These are phyloP conservation scores for Platismatia glauca DNA, from an alignment of 495 filamentous ascomycete genomes.

Conservation along the genomic window DNA sequence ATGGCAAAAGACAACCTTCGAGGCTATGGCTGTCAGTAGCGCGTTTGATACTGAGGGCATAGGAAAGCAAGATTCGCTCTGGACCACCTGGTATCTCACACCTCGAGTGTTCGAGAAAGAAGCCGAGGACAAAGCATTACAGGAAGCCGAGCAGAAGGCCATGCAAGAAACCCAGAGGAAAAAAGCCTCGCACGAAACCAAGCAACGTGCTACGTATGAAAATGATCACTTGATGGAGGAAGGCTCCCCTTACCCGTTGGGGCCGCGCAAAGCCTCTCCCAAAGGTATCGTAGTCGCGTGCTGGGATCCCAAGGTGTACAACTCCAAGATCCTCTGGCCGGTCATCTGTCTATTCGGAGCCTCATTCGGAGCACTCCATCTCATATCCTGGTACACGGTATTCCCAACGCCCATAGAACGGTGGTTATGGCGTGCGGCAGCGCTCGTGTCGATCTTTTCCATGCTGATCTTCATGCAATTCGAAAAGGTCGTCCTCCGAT, in stretches of 20 bases:
- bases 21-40: slow-evolving; percentile 24
- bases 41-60: slow-evolving; percentile 28
- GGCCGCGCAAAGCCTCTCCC: no score
- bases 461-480: slow-evolving; percentile 33
- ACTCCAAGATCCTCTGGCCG: slow-evolving; percentile 27
- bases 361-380: slow-evolving; percentile 28
- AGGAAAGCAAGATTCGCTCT: slow-evolving; percentile 22
- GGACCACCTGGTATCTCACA: slow-evolving; percentile 26
- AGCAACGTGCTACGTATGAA: slow-evolving; percentile 3
- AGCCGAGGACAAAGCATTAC: slow-evolving; percentile 19
- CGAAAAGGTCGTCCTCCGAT: slow-evolving; percentile 29
- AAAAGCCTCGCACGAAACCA: not conserved
- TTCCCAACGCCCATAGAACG: slow-evolving; percentile 23
- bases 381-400: slow-evolving; percentile 25
- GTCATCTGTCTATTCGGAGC: slow-evolving; percentile 25
- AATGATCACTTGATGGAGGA: not conserved
- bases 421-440: slow-evolving; percentile 31
- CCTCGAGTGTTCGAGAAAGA: slow-evolving; percentile 29
- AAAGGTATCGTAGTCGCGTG: slow-evolving; percentile 22
- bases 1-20: slow-evolving; percentile 25
- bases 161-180: not conserved
- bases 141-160: slow-evolving; percentile 3
- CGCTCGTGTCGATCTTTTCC: slow-evolving; percentile 23
- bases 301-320: slow-evolving; percentile 24
- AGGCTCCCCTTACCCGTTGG: no score